phyloP scores from a whole-genome alignment of 2,329 filamentous ascomycete genomes.

The Orbilia blumenaviensis region DNA sequence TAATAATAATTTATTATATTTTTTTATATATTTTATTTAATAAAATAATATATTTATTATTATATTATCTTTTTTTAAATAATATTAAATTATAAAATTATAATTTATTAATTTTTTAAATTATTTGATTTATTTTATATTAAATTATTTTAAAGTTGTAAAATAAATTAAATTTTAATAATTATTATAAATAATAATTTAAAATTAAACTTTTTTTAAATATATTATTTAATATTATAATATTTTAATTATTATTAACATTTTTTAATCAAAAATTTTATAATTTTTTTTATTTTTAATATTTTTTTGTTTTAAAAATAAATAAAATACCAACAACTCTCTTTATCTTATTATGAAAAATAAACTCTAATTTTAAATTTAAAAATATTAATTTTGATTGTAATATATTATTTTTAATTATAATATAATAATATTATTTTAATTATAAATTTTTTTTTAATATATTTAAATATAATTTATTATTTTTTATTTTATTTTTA shows the following conservation, averaged over 20 bases:
- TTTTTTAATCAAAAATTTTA: neutral
- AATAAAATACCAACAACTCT: neutral
- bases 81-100: neutral
- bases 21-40: neutral
- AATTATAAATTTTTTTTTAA: neutral
- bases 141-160: neutral
- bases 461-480: neutral
- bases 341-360: neutral
- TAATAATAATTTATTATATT: neutral
- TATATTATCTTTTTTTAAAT: neutral
- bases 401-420: neutral
- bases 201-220: neutral
- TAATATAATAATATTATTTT: neutral
- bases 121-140: neutral
- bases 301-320: neutral
- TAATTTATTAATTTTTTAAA: neutral
- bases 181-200: neutral
- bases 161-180: constrained; percentile 1
- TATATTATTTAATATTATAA: neutral
- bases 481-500: neutral
- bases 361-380: neutral
- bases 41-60: neutral
- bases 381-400: neutral
- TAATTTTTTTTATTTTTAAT: neutral
- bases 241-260: neutral